Conservation (phyloP, 176 grass and related monocot genomes). For the Poa pratensis region DNA sequence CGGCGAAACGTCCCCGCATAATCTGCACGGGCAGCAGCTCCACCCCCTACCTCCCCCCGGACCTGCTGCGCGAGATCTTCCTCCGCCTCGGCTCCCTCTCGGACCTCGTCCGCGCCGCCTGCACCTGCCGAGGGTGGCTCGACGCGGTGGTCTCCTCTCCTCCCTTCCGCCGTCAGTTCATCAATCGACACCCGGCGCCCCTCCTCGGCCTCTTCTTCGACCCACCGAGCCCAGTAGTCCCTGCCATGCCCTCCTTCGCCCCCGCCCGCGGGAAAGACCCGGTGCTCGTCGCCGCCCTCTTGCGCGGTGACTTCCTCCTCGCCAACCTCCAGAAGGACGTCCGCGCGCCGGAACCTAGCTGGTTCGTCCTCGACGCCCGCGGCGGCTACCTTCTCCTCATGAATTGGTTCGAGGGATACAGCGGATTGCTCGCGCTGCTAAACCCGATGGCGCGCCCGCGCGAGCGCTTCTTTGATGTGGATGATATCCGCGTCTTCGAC, state of each 20-base stretch:
- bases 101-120: not conserved
- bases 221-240: not conserved
- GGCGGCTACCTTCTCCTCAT: slow-evolving; percentile 21
- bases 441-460: not conserved
- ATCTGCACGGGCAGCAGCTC: not conserved
- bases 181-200: not conserved
- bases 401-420: not conserved
- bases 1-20: not conserved
- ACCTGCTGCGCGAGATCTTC: not conserved
- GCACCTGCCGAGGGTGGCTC: not conserved
- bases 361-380: slow-evolving; percentile 6
- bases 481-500: not conserved
- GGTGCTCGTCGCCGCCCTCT: not conserved
- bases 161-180: slow-evolving; percentile 14
- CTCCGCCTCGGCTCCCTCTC: not conserved
- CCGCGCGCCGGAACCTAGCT: not conserved
- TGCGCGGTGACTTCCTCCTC: slow-evolving; percentile 16
- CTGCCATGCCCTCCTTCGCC: not conserved
- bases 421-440: not conserved
- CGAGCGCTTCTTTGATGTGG: not conserved
- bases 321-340: not conserved
- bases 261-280: not conserved
- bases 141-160: not conserved
- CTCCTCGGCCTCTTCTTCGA: slow-evolving; percentile 25
- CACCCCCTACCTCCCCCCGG: not conserved